Conservation (phyloP, 1,139 yeast genomes). For the Candida pseudoviswanathii region DNA sequence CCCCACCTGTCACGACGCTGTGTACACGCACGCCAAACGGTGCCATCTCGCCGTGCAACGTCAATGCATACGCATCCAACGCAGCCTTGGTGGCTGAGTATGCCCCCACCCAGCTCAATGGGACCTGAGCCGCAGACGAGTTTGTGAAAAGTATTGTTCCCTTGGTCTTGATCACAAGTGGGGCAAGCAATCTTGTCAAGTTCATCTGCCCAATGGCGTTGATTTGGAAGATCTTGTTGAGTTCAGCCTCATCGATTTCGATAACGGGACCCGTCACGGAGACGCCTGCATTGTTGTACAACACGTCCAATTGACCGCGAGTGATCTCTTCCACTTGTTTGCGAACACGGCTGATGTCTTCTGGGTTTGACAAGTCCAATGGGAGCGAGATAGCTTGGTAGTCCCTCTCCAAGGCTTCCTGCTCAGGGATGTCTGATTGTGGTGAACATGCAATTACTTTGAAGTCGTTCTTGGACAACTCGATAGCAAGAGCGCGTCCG, state of each 20-base stretch:
- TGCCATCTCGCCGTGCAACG: slow-evolving; percentile 60
- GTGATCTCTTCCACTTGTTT: slow-evolving; percentile 24
- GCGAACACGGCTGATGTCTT: slow-evolving; percentile 28
- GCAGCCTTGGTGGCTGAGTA: slow-evolving; percentile 59
- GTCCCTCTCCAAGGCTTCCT: slow-evolving; percentile 30
- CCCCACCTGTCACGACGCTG: slow-evolving; percentile 44
- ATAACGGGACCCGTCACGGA: slow-evolving; percentile 34
- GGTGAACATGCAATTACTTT: slow-evolving; percentile 39
- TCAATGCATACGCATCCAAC: slow-evolving; percentile 67
- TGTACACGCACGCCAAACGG: slow-evolving; percentile 43
- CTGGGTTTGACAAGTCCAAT: slow-evolving; percentile 35
- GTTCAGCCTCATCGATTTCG: slow-evolving; percentile 29
- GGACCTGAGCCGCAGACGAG: slow-evolving; percentile 38
- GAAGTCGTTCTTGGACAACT: slow-evolving; percentile 33
- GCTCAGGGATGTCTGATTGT: slow-evolving; percentile 21
- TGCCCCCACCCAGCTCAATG: slow-evolving; percentile 37
- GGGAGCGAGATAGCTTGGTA: slow-evolving; percentile 33
- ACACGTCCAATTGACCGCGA: slow-evolving; percentile 31
- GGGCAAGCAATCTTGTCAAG: slow-evolving; percentile 35
- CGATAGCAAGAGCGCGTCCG: slow-evolving; percentile 33
- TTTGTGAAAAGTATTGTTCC: slow-evolving; percentile 42
- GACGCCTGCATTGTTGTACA: slow-evolving; percentile 41
- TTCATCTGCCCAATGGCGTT: slow-evolving; percentile 43
- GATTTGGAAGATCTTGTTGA: slow-evolving; percentile 30
- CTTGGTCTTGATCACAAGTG: slow-evolving; percentile 33